Percentiles rank a stretch among this genome's conserved stretches.
phyloP scores from a whole-genome alignment of 1,139 yeast genomes.

The Wickerhamomyces sp. region DNA sequence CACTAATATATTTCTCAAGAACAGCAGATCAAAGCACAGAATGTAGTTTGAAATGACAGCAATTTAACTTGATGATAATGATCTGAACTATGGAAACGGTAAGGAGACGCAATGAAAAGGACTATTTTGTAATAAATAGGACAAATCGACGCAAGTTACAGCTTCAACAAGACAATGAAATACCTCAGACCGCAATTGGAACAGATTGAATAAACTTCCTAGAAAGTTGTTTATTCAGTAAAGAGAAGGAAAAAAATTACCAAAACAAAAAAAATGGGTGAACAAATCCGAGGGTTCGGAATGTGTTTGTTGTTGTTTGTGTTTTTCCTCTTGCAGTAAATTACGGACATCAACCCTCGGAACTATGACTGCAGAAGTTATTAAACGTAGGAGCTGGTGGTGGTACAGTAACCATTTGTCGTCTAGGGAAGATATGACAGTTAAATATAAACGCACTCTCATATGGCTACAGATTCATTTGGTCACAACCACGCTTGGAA shows the following conservation, averaged over 20 bases:
- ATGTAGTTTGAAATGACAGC: not conserved
- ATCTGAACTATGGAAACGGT: not conserved
- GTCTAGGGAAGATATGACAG: no score
- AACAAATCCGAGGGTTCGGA: conserved; percentile 1
- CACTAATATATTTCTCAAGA: no score
- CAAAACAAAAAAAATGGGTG: conserved; percentile 2
- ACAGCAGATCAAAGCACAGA: not conserved
- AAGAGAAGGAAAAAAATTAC: conserved; percentile 1
- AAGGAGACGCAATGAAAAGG: not conserved
- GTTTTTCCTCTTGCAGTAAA: conserved; percentile 4
- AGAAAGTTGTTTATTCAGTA: not conserved
- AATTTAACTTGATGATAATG: no score
- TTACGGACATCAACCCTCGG: not conserved
- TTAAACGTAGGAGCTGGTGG: no score
- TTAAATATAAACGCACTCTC: no score
- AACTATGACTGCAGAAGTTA: not conserved
- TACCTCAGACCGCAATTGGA: not conserved
- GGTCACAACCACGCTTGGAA: no score
- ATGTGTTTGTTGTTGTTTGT: conserved; percentile 7
- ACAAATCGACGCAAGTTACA: not conserved
- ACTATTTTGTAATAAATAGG: not conserved
- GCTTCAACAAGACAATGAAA: not conserved
- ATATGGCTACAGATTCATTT: no score
- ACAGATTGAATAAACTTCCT: not conserved
- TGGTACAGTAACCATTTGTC: no score